These are phyloP conservation scores for Ganoderma resinaceum DNA, from an alignment of 1,284 basidiomycete species.

Conservation along the genomic window DNA sequence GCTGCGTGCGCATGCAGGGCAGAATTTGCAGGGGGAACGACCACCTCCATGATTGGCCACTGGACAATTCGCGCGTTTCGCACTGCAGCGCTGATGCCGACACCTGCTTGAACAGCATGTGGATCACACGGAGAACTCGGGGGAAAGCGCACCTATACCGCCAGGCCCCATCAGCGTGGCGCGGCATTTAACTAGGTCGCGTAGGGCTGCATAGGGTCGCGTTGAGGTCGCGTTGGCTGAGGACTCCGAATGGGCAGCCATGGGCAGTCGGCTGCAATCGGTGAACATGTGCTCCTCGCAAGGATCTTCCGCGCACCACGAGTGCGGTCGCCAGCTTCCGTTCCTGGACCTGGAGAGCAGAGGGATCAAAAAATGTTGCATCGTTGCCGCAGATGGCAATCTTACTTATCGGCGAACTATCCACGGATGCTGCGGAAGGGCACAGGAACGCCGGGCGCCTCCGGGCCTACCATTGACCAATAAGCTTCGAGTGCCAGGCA, in stretches of 20 bases:
- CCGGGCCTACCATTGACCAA: background rate
- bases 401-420: background rate
- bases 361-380: background rate
- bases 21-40: background rate
- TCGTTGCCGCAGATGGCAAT: background rate
- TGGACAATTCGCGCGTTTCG: background rate
- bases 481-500: background rate
- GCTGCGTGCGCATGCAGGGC: background rate
- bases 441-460: too few species aligned
- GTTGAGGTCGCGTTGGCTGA: too few species aligned
- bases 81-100: background rate
- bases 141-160: background rate
- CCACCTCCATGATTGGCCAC: background rate
- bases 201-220: too few species aligned
- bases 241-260: too few species aligned
- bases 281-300: too few species aligned
- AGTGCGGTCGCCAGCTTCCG: background rate
- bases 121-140: background rate
- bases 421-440: too few species aligned
- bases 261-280: too few species aligned
- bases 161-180: background rate
- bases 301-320: background rate
- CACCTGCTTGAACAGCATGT: background rate
- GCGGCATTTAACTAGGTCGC: background rate
- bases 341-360: background rate